phyloP scores from a whole-genome alignment of 495 filamentous ascomycete genomes.

The Hyaloscypha bicolor region DNA sequence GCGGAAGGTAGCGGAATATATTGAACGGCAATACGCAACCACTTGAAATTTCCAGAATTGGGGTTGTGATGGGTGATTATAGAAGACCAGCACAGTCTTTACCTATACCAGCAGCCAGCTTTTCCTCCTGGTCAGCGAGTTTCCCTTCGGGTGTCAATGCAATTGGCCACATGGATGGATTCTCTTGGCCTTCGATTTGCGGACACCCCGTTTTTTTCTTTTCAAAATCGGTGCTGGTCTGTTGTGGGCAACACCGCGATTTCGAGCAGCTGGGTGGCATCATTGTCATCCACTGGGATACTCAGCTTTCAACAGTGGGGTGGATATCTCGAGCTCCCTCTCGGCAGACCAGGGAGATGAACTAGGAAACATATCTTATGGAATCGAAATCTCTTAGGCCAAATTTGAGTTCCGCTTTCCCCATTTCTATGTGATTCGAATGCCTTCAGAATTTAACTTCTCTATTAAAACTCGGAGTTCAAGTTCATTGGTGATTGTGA shows the following conservation, averaged over 20 bases:
- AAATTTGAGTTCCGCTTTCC: neutral
- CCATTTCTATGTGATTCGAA: neutral
- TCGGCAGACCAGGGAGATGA: neutral
- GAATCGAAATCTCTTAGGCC: neutral
- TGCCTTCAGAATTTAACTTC: neutral
- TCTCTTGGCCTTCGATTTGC: neutral
- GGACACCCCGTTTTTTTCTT: neutral
- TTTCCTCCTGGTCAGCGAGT: neutral
- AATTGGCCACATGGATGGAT: neutral
- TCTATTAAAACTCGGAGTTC: no score
- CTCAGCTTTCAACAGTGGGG: neutral
- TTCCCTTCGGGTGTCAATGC: neutral
- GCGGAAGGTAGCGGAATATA: no score
- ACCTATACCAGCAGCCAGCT: no score
- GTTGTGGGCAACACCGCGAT: neutral
- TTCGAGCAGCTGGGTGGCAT: neutral
- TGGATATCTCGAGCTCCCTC: neutral
- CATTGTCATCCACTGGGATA: neutral
- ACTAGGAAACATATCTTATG: neutral
- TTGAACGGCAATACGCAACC: no score
- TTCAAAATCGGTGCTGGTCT: neutral
- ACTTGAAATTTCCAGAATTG: no score
- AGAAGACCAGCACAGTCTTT: no score
- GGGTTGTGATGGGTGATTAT: no score
- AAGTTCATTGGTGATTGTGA: neutral